Evolutionary conservation across 2,329 filamentous ascomycete genomes (phyloP), one percentile per base, ranked within the genome.

Genomic region (Passalora sequoiae): DNA sequence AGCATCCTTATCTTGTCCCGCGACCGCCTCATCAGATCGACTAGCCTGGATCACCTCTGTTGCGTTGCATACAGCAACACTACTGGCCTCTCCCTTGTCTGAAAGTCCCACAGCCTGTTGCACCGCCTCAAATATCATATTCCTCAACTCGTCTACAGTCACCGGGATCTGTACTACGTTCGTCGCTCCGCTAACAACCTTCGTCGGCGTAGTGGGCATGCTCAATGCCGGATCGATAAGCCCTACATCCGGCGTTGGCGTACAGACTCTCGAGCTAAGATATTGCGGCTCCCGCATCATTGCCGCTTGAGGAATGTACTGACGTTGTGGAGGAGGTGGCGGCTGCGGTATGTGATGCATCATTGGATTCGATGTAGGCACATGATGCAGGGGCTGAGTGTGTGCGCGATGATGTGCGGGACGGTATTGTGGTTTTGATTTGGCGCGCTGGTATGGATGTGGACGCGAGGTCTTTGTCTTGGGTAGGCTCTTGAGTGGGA

Each of bases 141-240:
- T 41, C 30, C 48, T 39, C 43, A 56, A 35, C 44, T 57, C 53
- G 13, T 51, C 50, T 30, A 54, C 49, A 10, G 50, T 49, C 25
- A 55, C 24, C 12, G 46, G 44, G 5, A 53, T 47, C 16, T 25
- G 38, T 9, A 47, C 20, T 6, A 38, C 46, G 36, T 29, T 46
- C 4, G 37, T 43, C 38, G 25, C 17, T 35, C 21, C 16, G 16
- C 42, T 38, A 24, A 19, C 44, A 16, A 16, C 30, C 10, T 27
- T 9, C 15, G 19, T 29, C 17, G 44, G 40, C 7, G 42, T 43
- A n/a, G 22, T 32, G 21, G 40, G 16, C 12, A 29, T 42, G 4
- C 35, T 46, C 30, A 55, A 44, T n/a, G 40, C 43, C 7, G 50
- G 52, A 39, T 55, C 52, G 28, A 55, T 50, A 25, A 44, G 38